These are phyloP conservation scores for Ogataea zsoltii DNA, from an alignment of 805 yeast genomes.

Conservation along the genomic window DNA sequence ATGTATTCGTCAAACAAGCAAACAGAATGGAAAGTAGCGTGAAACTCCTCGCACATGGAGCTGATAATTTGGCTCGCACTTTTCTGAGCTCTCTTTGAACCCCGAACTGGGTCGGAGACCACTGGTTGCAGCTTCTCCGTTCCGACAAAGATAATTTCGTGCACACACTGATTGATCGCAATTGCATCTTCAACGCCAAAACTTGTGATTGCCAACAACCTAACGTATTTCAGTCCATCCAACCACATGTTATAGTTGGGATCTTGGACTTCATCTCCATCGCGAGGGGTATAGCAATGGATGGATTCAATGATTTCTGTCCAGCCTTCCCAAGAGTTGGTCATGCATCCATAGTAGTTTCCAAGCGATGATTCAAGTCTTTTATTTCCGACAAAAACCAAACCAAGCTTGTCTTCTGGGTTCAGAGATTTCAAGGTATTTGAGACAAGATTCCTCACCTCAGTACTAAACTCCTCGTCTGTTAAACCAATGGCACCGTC, in stretches of 20 bases:
- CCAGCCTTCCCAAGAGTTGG: slow-evolving; percentile 35
- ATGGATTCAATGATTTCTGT: slow-evolving; percentile 21
- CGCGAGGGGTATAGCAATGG: slow-evolving; percentile 19
- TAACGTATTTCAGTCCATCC: slow-evolving; percentile 25
- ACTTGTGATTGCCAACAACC: slow-evolving; percentile 20
- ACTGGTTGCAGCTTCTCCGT: slow-evolving; percentile 14
- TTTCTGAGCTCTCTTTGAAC: neutral
- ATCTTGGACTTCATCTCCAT: slow-evolving; percentile 13
- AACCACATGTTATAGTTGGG: slow-evolving; percentile 20
- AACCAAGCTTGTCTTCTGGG: slow-evolving; percentile 29
- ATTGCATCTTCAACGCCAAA: slow-evolving; percentile 15
- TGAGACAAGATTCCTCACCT: slow-evolving; percentile 14
- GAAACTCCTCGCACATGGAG: slow-evolving; percentile 17
- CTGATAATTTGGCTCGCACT: slow-evolving; percentile 13
- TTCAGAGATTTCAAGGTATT: slow-evolving; percentile 16
- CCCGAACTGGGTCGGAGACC: neutral
- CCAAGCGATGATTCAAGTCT: slow-evolving; percentile 21
- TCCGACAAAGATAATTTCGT: slow-evolving; percentile 25
- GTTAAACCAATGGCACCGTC: slow-evolving; percentile 19
- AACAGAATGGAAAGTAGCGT: slow-evolving; percentile 25
- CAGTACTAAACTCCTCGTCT: slow-evolving; percentile 23
- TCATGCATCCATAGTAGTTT: slow-evolving; percentile 33
- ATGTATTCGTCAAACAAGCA: slow-evolving; percentile 31
- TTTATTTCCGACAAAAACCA: slow-evolving; percentile 30
- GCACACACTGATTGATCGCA: slow-evolving; percentile 8